Evolutionary conservation across 306 rosid species (phyloP).

Genomic region (Medicago truncatula): MtrunA17r5.0-ANR NC_053042.1:6130501-6131000

Average conservation of each 20-base stretch:
- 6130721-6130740: background rate
- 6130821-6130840: conserved; percentile 37
- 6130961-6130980: conserved; percentile 27
- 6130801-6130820: background rate
- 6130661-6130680: background rate
- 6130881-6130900: conserved; percentile 38
- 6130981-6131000: background rate
- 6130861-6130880: conserved; percentile 30
- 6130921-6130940: conserved; percentile 43
- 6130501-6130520: too few species aligned
- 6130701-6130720: background rate
- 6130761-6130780: background rate
- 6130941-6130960: conserved; percentile 36
- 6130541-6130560: too few species aligned
- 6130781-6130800: conserved; percentile 37
- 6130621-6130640: too few species aligned
- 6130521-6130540: too few species aligned
- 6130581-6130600: too few species aligned
- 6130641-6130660: background rate
- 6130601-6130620: too few species aligned
- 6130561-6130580: too few species aligned
- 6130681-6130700: background rate
- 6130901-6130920: conserved; percentile 33
- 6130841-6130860: conserved; percentile 25
- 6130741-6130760: background rate